These are phyloP conservation scores for Moricandia moricandioides DNA, from an alignment of 345 rosid species.

Conservation along the genomic window DNA sequence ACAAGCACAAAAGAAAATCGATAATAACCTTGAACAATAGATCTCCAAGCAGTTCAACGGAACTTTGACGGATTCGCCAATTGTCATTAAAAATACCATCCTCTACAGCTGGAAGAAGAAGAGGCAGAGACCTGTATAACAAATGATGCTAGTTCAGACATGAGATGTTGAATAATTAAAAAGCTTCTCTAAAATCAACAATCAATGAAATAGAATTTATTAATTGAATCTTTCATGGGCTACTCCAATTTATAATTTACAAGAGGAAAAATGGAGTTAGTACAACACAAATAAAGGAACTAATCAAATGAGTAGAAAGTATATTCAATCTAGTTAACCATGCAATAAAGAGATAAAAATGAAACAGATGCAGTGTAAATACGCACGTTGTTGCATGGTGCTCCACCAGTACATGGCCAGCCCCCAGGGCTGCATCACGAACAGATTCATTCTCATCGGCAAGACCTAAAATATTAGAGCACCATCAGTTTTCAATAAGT, in stretches of 20 bases:
- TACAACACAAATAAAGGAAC: not conserved
- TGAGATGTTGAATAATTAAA: not conserved
- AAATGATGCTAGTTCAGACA: not conserved
- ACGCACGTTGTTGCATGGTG: conserved; percentile 92
- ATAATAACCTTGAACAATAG: conserved; percentile 77
- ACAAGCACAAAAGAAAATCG: not conserved
- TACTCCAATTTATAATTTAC: not conserved
- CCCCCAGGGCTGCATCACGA: conserved; percentile 97
- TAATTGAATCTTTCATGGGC: not conserved
- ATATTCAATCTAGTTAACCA: not conserved
- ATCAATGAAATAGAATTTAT: not conserved
- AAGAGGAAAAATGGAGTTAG: not conserved
- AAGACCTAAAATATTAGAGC: conserved; percentile 56
- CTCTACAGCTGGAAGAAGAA: conserved; percentile 98
- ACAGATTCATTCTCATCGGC: conserved; percentile 99
- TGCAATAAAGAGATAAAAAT: not conserved
- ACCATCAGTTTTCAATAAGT: conserved; percentile 22
- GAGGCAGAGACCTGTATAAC: conserved; percentile 74
- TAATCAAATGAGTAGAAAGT: not conserved
- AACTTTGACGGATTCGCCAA: conserved; percentile 99
- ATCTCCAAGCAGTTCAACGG: conserved; percentile 96
- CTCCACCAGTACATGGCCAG: conserved; percentile 97
- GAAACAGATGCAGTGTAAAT: conserved; percentile 3
- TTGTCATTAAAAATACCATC: conserved; percentile 95
- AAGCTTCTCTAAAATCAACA: conserved; percentile 2